A percentile compares a stretch with the other conserved stretches of the same genome.
Evolutionary conservation across 1,284 basidiomycete species (phyloP).

Genomic region (Ganoderma meredithae): DNA sequence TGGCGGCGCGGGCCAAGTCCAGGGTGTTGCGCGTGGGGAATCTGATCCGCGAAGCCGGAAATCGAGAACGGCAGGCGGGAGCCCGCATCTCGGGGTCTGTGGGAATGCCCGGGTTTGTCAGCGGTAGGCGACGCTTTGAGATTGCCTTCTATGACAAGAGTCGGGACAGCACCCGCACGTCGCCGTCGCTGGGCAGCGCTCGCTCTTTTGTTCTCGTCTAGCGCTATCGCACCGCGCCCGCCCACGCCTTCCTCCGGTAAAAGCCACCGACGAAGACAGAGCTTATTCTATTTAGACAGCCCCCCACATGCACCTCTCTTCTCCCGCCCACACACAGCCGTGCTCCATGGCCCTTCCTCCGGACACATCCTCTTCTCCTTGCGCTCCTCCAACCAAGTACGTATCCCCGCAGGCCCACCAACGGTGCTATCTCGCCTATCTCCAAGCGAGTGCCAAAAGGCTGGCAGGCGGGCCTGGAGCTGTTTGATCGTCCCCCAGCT

Average conservation of each 20-base stretch:
- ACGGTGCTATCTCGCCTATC: not conserved
- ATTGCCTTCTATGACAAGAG: conserved; percentile 14
- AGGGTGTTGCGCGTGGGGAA: conserved; percentile 8
- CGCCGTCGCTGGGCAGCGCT: conserved; percentile 7
- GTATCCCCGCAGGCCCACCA: not conserved
- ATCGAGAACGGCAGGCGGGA: conserved; percentile 12
- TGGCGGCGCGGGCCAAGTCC: conserved; percentile 1
- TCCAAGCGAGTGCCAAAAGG: not conserved
- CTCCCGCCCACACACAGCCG: conserved; percentile 18
- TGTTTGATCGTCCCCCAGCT: conserved; percentile 14
- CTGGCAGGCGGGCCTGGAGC: not conserved
- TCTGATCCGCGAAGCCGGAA: conserved; percentile 25
- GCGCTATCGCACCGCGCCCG: conserved; percentile 13
- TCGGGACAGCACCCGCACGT: conserved; percentile 15
- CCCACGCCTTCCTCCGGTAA: conserved; percentile 7
- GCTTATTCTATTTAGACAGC: conserved; percentile 26
- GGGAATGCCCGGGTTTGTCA: conserved; percentile 31
- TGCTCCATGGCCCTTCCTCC: conserved; percentile 16
- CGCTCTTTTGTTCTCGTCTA: conserved; percentile 22
- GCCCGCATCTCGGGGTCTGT: conserved; percentile 18
- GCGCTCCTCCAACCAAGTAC: not conserved
- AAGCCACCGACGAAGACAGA: conserved; percentile 23
- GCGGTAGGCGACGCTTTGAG: conserved; percentile 16
- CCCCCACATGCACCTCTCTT: conserved; percentile 18
- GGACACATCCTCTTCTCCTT: not conserved